A percentile compares a stretch with the other conserved stretches of the same genome.
Conservation (phyloP, 345 rosid species). For the Hibiscus mutabilis region DNA sequence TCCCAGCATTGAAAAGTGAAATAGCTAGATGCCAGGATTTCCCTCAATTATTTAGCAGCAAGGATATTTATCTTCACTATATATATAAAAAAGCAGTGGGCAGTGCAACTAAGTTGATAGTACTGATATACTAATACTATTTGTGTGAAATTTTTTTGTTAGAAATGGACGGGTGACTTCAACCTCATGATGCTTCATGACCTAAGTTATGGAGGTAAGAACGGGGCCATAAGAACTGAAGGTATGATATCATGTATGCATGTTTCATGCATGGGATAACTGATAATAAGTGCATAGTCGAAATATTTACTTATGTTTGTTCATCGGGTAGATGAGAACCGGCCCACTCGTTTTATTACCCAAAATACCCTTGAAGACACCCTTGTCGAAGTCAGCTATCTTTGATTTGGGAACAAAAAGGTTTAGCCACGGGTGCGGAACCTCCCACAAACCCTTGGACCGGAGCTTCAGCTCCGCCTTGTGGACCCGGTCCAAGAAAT, state of each 20-base stretch:
- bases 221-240: not conserved
- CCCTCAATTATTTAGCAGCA: not conserved
- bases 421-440: conserved; percentile 99
- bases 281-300: too few relatives aligned
- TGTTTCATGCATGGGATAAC: conserved; percentile 24
- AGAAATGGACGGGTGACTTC: too few relatives aligned
- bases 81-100: too few relatives aligned
- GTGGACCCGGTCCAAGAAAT: conserved; percentile 94
- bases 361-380: conserved; percentile 91
- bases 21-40: not conserved
- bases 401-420: conserved; percentile 88
- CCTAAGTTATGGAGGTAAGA: not conserved
- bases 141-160: too few relatives aligned
- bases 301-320: conserved; percentile 67
- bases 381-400: conserved; percentile 71
- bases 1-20: not conserved
- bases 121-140: not conserved
- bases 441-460: conserved; percentile 90
- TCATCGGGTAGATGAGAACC: conserved; percentile 96
- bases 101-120: not conserved
- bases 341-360: conserved; percentile 88
- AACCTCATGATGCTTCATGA: not conserved
- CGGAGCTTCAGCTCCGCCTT: conserved; percentile 85
- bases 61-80: not conserved
- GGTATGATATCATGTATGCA: conserved; percentile 1